These are phyloP conservation scores for Roridomyces roridus DNA, from an alignment of 768 basidiomycete genomes.

Conservation along the genomic window DNA sequence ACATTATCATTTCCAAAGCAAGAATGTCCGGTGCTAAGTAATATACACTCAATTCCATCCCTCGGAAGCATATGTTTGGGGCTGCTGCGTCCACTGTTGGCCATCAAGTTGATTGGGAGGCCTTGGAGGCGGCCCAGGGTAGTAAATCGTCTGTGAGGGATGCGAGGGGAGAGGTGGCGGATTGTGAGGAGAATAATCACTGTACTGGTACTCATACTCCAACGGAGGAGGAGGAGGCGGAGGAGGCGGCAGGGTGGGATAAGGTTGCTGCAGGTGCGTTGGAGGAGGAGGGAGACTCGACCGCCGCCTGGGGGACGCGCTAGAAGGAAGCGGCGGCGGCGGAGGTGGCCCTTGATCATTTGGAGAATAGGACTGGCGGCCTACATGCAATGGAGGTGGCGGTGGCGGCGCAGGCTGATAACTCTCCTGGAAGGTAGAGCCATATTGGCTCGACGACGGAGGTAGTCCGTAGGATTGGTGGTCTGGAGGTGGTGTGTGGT, in stretches of 20 bases:
- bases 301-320: slow-evolving; percentile 42
- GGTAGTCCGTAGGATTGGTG: slow-evolving; percentile 38
- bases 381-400: slow-evolving; percentile 34
- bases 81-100: slow-evolving; percentile 43
- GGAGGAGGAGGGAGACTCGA: slow-evolving; percentile 61
- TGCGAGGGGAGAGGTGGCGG: slow-evolving; percentile 24
- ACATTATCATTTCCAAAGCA: slow-evolving; percentile 20
- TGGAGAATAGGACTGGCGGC: slow-evolving; percentile 26
- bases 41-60: slow-evolving; percentile 26
- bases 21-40: slow-evolving; percentile 4
- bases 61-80: slow-evolving; percentile 35
- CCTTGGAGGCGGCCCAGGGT: slow-evolving; percentile 48
- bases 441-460: slow-evolving; percentile 34
- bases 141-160: slow-evolving; percentile 32
- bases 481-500: slow-evolving; percentile 38
- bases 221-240: slow-evolving; percentile 33
- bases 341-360: slow-evolving; percentile 25
- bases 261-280: slow-evolving; percentile 43
- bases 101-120: slow-evolving; percentile 40
- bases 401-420: slow-evolving; percentile 44
- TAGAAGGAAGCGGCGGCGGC: slow-evolving; percentile 40
- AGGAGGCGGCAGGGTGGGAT: slow-evolving; percentile 35
- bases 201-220: too few relatives aligned
- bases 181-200: slow-evolving; percentile 15
- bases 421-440: slow-evolving; percentile 20